These are phyloP conservation scores for Neurospora africana DNA, from an alignment of 495 filamentous ascomycete genomes.

Conservation along the genomic window DNA sequence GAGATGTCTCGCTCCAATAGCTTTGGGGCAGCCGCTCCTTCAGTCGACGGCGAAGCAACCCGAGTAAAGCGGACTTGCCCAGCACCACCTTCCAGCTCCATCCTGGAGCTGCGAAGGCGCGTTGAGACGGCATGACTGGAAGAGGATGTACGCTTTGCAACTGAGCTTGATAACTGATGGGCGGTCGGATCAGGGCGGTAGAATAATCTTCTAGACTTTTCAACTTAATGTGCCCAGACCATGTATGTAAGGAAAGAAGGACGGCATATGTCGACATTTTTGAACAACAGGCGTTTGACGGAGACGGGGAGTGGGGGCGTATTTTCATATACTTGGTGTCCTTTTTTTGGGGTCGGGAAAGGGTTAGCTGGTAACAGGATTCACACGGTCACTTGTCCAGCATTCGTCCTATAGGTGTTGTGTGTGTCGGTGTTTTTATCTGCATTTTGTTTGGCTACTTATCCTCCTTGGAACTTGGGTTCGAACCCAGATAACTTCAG, in stretches of 20 bases:
- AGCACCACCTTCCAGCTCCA: conserved; percentile 3
- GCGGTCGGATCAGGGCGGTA: neutral
- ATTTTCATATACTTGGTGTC: neutral
- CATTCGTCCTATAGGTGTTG: neutral
- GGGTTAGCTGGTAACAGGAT: neutral
- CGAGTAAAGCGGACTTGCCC: conserved; percentile 10
- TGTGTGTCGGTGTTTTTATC: neutral
- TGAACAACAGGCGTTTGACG: conserved; percentile 14
- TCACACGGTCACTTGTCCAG: neutral
- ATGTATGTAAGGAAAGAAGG: neutral
- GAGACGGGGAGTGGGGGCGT: conserved; percentile 4
- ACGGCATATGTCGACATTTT: conserved; percentile 7
- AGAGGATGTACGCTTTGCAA: neutral
- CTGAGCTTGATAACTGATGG: neutral
- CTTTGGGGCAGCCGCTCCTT: conserved; percentile 21
- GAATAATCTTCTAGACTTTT: conserved; percentile 11
- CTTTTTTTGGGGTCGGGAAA: neutral
- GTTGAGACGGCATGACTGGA: conserved; percentile 15
- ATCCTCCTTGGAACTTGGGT: neutral
- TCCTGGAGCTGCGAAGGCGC: conserved; percentile 16
- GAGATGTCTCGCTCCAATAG: conserved; percentile 40
- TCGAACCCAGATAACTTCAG: neutral
- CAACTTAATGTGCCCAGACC: neutral
- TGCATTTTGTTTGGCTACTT: neutral
- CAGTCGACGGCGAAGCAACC: conserved; percentile 2